phyloP scores from a whole-genome alignment of 1,284 basidiomycete species.

The Trametes polyzona region DNA sequence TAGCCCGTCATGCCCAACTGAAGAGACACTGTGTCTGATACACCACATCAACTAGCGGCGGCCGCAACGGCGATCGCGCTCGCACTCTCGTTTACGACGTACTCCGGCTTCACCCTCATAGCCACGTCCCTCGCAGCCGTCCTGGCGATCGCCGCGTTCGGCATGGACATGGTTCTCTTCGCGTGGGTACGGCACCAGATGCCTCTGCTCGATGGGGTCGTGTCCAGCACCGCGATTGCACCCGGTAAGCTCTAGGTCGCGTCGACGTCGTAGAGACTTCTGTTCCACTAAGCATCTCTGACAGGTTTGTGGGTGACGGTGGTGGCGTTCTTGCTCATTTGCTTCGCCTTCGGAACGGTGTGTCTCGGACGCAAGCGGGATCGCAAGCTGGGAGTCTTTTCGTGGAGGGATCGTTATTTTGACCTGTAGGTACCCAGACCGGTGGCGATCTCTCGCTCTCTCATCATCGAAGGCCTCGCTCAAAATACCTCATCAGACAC shows the following conservation, averaged over 20 bases:
- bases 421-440: neutral
- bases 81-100: neutral
- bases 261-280: too few species aligned
- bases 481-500: too few species aligned
- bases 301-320: neutral
- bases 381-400: neutral
- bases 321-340: neutral
- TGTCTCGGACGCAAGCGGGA: neutral
- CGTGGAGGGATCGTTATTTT: neutral
- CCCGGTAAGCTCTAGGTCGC: neutral
- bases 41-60: too few species aligned
- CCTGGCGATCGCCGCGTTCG: neutral
- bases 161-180: neutral
- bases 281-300: too few species aligned
- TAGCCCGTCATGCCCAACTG: too few species aligned
- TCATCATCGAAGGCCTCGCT: too few species aligned
- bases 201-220: neutral
- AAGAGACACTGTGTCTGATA: too few species aligned
- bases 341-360: neutral
- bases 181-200: neutral
- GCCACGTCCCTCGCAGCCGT: neutral
- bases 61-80: neutral
- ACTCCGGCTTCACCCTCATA: neutral
- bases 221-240: neutral
- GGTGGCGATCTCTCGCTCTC: too few species aligned